A percentile compares a stretch with the other conserved stretches of the same genome.
Conservation (phyloP, 345 rosid species). For the Raphanus raphanistrum region DNA sequence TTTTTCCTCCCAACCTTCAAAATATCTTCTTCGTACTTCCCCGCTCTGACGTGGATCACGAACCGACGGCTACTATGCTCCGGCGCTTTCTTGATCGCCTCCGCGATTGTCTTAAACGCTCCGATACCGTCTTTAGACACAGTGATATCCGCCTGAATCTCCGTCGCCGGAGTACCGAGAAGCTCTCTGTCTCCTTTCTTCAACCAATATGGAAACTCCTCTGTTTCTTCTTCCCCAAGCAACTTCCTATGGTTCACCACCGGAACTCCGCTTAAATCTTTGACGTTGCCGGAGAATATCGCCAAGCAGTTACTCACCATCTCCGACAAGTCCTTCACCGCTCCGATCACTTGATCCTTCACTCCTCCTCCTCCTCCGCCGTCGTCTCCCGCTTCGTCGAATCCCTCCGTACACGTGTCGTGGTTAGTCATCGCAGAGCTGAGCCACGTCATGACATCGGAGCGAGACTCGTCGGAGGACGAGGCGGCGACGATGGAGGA, state of each 20-base stretch:
- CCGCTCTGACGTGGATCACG: slow-evolving; percentile 81
- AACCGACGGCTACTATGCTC: slow-evolving; percentile 63
- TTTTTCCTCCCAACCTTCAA: slow-evolving; percentile 93
- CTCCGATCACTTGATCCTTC: slow-evolving; percentile 60
- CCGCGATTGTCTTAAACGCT: slow-evolving; percentile 72
- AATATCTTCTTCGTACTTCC: slow-evolving; percentile 81
- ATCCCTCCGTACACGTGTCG: slow-evolving; percentile 91
- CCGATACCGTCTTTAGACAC: slow-evolving; percentile 88
- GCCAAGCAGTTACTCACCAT: slow-evolving; percentile 87
- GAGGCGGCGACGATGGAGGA: slow-evolving; percentile 44
- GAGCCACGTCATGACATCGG: slow-evolving; percentile 93
- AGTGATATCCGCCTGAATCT: slow-evolving; percentile 71
- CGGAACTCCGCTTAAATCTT: slow-evolving; percentile 78
- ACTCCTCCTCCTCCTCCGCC: slow-evolving; percentile 55
- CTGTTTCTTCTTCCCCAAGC: slow-evolving; percentile 33
- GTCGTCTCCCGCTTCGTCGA: slow-evolving; percentile 40
- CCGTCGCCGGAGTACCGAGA: slow-evolving; percentile 52
- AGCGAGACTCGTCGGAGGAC: slow-evolving; percentile 9
- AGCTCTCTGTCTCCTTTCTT: slow-evolving; percentile 66
- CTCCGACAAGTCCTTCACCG: slow-evolving; percentile 72
- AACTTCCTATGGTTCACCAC: slow-evolving; percentile 71
- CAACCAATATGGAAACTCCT: slow-evolving; percentile 65
- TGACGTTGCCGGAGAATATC: slow-evolving; percentile 52
- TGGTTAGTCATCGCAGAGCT: slow-evolving; percentile 93
- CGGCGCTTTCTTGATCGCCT: slow-evolving; percentile 89